Evolutionary conservation across 1,284 basidiomycete genomes (phyloP).

Genomic region (Amylostereum areolatum): DNA sequence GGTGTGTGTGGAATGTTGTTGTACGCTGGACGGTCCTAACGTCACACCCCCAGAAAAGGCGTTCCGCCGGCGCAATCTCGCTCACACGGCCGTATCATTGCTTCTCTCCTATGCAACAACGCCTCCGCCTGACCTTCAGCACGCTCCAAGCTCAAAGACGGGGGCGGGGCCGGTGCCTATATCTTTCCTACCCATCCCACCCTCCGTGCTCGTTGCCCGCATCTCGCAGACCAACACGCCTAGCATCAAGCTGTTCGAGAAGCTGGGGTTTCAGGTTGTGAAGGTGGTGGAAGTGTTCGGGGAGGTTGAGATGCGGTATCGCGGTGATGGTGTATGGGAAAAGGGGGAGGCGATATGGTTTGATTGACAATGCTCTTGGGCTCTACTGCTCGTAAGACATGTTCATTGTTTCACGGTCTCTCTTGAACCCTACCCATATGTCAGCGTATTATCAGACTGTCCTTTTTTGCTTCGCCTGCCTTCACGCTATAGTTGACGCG

Average conservation of each 20-base stretch:
- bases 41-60: slow-evolving; percentile 36
- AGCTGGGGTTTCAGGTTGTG: slow-evolving; percentile 61
- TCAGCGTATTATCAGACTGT: too few relatives aligned
- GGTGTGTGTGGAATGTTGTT: slow-evolving; percentile 27
- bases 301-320: slow-evolving; percentile 65
- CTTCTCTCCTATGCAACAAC: slow-evolving; percentile 58
- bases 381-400: too few relatives aligned
- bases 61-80: slow-evolving; percentile 63
- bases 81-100: slow-evolving; percentile 57
- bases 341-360: too few relatives aligned
- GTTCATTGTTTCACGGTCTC: too few relatives aligned
- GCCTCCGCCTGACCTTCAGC: slow-evolving; percentile 17
- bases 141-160: too few relatives aligned
- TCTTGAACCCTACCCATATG: too few relatives aligned
- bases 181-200: slow-evolving; percentile 32
- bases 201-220: slow-evolving; percentile 44
- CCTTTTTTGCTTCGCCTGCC: too few relatives aligned
- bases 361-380: too few relatives aligned
- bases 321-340: not conserved
- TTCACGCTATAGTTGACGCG: too few relatives aligned
- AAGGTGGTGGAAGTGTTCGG: slow-evolving; percentile 66
- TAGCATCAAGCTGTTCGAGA: slow-evolving; percentile 58
- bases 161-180: too few relatives aligned
- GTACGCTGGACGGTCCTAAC: slow-evolving; percentile 3
- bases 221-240: slow-evolving; percentile 47